phyloP scores from a whole-genome alignment of 495 filamentous ascomycete species.

The Xylaria cubensis region DNA sequence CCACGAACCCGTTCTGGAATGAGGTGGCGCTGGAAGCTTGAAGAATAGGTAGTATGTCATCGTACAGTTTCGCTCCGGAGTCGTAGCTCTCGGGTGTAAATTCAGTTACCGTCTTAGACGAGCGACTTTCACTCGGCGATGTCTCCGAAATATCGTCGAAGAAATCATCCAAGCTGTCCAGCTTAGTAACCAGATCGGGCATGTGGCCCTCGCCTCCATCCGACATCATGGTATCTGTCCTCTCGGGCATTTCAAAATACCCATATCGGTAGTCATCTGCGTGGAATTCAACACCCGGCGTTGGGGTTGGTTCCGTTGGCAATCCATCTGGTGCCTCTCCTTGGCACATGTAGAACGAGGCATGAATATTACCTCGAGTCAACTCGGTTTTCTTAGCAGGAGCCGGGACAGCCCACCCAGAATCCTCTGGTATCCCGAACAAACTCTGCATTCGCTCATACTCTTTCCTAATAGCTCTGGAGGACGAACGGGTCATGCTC shows the following conservation, averaged over 20 bases:
- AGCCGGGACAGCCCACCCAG: constrained; percentile 94
- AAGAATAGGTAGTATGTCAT: constrained; percentile 90
- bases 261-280: constrained; percentile 84
- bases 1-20: constrained; percentile 88
- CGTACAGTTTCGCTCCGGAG: constrained; percentile 84
- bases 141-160: constrained; percentile 70
- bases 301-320: constrained; percentile 70
- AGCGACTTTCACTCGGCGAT: constrained; percentile 60
- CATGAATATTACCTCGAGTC: constrained; percentile 92
- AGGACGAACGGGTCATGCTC: constrained; percentile 89
- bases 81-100: constrained; percentile 68
- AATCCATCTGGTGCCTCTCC: constrained; percentile 52
- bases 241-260: constrained; percentile 70
- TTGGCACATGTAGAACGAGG: constrained; percentile 90
- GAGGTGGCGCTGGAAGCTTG: constrained; percentile 70
- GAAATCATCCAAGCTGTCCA: constrained; percentile 95
- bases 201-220: constrained; percentile 76
- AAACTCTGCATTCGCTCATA: constrained; percentile 93
- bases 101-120: constrained; percentile 70
- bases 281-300: constrained; percentile 90
- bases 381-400: constrained; percentile 84
- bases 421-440: constrained; percentile 95
- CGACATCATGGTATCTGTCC: constrained; percentile 90
- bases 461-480: constrained; percentile 85
- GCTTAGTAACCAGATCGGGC: constrained; percentile 84